phyloP scores from a whole-genome alignment of 176 grass and related monocot species.

The Puya raimondii region DNA sequence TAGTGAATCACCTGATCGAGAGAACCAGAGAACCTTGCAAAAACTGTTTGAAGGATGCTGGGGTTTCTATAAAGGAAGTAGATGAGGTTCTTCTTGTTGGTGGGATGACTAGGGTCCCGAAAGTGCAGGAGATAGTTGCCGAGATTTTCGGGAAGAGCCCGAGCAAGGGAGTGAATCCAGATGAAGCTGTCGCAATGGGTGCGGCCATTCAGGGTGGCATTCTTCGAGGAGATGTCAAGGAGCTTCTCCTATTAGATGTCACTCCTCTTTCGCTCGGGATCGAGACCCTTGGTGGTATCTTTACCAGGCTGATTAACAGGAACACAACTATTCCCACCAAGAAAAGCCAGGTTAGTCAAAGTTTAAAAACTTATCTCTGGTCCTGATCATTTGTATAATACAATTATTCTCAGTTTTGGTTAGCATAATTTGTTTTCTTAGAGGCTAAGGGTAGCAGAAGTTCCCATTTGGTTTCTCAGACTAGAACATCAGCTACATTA shows the following conservation, averaged over 20 bases:
- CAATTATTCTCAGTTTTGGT: neutral
- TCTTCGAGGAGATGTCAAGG: constrained; percentile 73
- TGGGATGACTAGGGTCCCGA: constrained; percentile 76
- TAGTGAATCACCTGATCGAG: constrained; percentile 60
- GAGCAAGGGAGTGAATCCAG: constrained; percentile 73
- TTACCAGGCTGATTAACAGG: constrained; percentile 67
- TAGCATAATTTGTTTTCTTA: constrained; percentile 1
- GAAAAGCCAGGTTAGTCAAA: constrained; percentile 46
- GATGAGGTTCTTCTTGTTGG: constrained; percentile 76
- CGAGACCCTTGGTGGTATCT: constrained; percentile 73
- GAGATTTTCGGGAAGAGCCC: constrained; percentile 60
- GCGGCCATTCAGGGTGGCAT: constrained; percentile 71
- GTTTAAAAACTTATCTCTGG: neutral
- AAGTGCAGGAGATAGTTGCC: constrained; percentile 58
- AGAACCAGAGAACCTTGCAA: constrained; percentile 56
- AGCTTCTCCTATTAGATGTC: constrained; percentile 65
- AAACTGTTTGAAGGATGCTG: constrained; percentile 66
- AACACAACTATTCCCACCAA: constrained; percentile 81
- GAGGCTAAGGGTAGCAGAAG: neutral
- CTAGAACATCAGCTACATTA: no score
- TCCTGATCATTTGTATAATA: neutral
- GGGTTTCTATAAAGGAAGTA: constrained; percentile 53
- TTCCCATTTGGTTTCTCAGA: neutral
- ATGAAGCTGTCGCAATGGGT: constrained; percentile 73
- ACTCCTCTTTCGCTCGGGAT: constrained; percentile 73